Evolutionary conservation across 306 rosid species (phyloP).

Genomic region (Casuarina cunninghamiana): DNA sequence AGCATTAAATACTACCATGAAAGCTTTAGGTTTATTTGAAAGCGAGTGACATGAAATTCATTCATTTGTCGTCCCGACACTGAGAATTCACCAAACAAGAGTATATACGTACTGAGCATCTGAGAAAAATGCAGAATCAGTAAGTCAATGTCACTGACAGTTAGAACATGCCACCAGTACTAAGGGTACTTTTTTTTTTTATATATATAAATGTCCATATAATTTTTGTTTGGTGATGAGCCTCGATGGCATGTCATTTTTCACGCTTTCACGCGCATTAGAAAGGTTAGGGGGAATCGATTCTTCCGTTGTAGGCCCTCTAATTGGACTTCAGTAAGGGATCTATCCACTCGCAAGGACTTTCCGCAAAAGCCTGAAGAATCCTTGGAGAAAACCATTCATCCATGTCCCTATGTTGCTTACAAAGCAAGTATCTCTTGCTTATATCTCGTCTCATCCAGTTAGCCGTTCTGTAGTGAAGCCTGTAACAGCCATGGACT

Average conservation of each 20-base stretch:
- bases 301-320: neutral
- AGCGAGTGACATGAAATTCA: neutral
- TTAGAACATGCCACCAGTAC: no score
- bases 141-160: neutral
- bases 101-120: neutral
- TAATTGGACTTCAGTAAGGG: constrained; percentile 1
- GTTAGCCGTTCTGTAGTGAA: neutral
- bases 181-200: no score
- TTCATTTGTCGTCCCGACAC: neutral
- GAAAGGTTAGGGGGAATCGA: neutral
- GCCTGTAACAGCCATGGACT: constrained; percentile 31
- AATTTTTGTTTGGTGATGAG: neutral
- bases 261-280: neutral
- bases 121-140: neutral
- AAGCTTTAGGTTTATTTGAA: neutral
- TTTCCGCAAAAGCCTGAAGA: constrained; percentile 12
- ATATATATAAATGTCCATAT: no score
- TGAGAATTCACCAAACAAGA: neutral
- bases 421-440: neutral
- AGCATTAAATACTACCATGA: neutral
- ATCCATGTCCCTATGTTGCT: constrained; percentile 19
- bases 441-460: constrained; percentile 18
- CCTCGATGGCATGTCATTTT: neutral
- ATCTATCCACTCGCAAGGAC: constrained; percentile 22
- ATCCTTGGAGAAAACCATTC: constrained; percentile 15